phyloP scores from a whole-genome alignment of 2,329 filamentous ascomycete species.

The Magnaporthiopsis rhizophila region DNA sequence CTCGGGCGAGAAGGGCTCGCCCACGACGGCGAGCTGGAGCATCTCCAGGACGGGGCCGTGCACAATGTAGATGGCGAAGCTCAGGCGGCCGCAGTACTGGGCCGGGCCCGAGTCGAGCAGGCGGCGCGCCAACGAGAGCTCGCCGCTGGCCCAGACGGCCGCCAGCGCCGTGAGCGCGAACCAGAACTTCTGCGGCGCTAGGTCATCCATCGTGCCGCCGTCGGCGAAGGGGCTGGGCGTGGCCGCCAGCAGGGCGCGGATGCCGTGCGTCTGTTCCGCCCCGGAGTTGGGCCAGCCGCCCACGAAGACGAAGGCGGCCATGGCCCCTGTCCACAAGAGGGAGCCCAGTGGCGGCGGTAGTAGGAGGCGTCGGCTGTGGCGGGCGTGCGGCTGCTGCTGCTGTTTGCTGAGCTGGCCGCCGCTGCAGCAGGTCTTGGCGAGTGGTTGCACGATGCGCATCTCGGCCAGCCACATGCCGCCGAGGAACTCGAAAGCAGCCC shows the following conservation, averaged over 20 bases:
- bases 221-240: slow-evolving; percentile 26
- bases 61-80: slow-evolving; percentile 50
- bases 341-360: slow-evolving; percentile 7
- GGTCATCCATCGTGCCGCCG: slow-evolving; percentile 16
- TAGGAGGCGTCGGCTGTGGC: neutral
- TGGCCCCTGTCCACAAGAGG: slow-evolving; percentile 17
- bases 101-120: slow-evolving; percentile 38
- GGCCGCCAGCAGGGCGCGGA: slow-evolving; percentile 22
- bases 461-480: slow-evolving; percentile 38
- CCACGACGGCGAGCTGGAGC: slow-evolving; percentile 23
- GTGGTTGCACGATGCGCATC: slow-evolving; percentile 28
- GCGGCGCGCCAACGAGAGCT: slow-evolving; percentile 23
- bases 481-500: slow-evolving; percentile 38
- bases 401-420: neutral
- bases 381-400: neutral
- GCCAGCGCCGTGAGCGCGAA: slow-evolving; percentile 25
- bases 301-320: slow-evolving; percentile 26
- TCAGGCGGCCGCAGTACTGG: slow-evolving; percentile 49
- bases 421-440: slow-evolving; percentile 1
- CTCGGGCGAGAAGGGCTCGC: slow-evolving; percentile 16
- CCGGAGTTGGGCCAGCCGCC: slow-evolving; percentile 31
- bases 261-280: slow-evolving; percentile 24
- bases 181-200: slow-evolving; percentile 29
- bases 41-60: slow-evolving; percentile 42
- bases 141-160: slow-evolving; percentile 30